A percentile compares a stretch with the other conserved stretches of the same genome.
Evolutionary conservation across 1,139 yeast genomes (phyloP).

Genomic region (Candida sanyaensis): DNA sequence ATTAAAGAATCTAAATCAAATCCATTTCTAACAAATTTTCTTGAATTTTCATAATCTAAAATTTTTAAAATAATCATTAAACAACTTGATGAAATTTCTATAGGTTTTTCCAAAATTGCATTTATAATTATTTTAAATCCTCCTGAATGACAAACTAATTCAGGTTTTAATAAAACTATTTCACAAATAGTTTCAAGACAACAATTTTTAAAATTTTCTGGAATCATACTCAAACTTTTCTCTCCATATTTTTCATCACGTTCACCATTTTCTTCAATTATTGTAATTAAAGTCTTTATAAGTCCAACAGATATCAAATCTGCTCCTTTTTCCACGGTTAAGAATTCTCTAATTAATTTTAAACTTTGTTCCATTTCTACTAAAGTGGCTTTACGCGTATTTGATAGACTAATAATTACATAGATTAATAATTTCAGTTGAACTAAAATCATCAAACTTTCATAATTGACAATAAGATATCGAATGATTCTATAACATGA

Average conservation of each 20-base stretch:
- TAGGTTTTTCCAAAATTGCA: conserved; percentile 62
- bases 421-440: conserved; percentile 60
- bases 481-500: conserved; percentile 78
- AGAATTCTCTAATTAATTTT: conserved; percentile 63
- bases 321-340: conserved; percentile 59
- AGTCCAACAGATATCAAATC: conserved; percentile 63
- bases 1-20: conserved; percentile 64
- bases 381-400: conserved; percentile 38
- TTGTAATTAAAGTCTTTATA: conserved; percentile 69
- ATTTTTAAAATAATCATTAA: conserved; percentile 58
- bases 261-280: conserved; percentile 59
- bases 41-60: conserved; percentile 59
- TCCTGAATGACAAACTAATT: conserved; percentile 59
- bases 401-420: conserved; percentile 64
- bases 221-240: conserved; percentile 9
- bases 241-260: conserved; percentile 11
- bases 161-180: conserved; percentile 61
- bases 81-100: conserved; percentile 56
- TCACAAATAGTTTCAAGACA: conserved; percentile 76
- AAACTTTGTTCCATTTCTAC: conserved; percentile 81
- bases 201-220: conserved; percentile 53
- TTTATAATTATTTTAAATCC: conserved; percentile 64
- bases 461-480: conserved; percentile 56
- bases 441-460: conserved; percentile 49
- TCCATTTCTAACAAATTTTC: conserved; percentile 60